Evolutionary conservation across 169 alveolate genomes (phyloP), one percentile per base, ranked within the genome.

Genomic region (Cytauxzoon felis): DNA sequence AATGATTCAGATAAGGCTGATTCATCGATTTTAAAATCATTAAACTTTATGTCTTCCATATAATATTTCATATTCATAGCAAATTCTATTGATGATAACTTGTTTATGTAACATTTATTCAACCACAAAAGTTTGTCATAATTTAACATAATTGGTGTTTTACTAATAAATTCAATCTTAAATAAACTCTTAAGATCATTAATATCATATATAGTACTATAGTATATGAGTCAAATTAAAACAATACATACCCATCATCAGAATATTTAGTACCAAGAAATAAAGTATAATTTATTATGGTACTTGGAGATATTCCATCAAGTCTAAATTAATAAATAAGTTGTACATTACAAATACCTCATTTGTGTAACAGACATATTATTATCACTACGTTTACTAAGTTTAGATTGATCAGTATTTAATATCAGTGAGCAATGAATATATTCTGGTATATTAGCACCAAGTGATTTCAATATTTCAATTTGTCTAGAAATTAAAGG

Each of bases 221-320:
- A 29, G 48, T 11, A 57, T 26, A 30, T 56, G 1, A 38, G 13
- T 23, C 16, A 40, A 11, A 23, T 4, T 38, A 2, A 6, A 33
- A 47, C 61, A 24, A 18, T 5, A 51, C 4, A 18, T 5, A 51
- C 61, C 27, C 21, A 19, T 57, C 51, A 30, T 69, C 63, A 8
- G 73, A 23, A 33, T 62, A 63, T 32, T 36, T 61, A 40, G 81
- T 65, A 26, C 86, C 86, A 30, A 76, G 75, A 16, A 56, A 19
- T 5, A 81, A 47, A 57, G 67, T 32, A 61, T 76, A 76, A 54
- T 76, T 76, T 32, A 76, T 50, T 3, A 76, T 29, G 24, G 80
- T 64, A 51, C 58, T 53, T 36, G 36, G 50, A 26, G 64, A 76
- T 24, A 65, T 33, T 7, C 69, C 69, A 42, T 59, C 52, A 5